A percentile compares a stretch with the other conserved stretches of the same genome.
phyloP scores from a whole-genome alignment of 2,329 filamentous ascomycete species.

The Scolecobasidium constrictum region DNA sequence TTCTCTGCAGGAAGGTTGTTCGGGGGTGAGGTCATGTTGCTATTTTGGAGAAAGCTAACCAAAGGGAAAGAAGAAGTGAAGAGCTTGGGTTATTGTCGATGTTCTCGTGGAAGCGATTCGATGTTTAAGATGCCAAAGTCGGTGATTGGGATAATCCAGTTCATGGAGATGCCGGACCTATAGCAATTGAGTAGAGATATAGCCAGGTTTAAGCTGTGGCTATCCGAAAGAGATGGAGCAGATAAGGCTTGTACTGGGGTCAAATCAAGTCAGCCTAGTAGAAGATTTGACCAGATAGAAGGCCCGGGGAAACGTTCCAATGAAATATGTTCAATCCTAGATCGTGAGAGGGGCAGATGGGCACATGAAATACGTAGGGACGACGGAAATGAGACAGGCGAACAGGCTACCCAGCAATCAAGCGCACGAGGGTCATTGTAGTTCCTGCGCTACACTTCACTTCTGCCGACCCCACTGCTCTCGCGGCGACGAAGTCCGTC shows the following conservation, averaged over 20 bases:
- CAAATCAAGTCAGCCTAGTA: not conserved
- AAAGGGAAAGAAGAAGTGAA: slow-evolving; percentile 2
- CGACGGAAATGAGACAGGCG: slow-evolving; percentile 8
- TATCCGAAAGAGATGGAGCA: not conserved
- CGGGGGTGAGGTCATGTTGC: slow-evolving; percentile 7
- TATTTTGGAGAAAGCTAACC: not conserved
- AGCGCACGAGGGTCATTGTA: slow-evolving; percentile 1
- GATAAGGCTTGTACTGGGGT: slow-evolving; percentile 6
- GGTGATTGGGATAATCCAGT: not conserved
- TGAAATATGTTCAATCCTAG: slow-evolving; percentile 5
- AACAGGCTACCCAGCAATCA: not conserved
- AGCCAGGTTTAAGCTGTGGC: slow-evolving; percentile 3
- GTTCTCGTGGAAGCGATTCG: too few relatives aligned
- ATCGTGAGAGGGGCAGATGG: slow-evolving; percentile 1
- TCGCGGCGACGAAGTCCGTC: slow-evolving; percentile 1
- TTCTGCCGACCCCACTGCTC: slow-evolving; percentile 1
- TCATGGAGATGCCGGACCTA: slow-evolving; percentile 4
- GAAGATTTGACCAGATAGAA: not conserved
- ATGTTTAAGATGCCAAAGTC: too few relatives aligned
- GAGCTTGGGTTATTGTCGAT: not conserved
- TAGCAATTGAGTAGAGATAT: slow-evolving; percentile 6
- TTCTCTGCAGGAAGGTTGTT: not conserved
- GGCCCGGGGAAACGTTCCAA: slow-evolving; percentile 2
- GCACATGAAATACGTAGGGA: slow-evolving; percentile 6
- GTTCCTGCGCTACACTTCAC: not conserved